Conservation (phyloP, 176 grass and related monocot genomes). For the Triticum monococcum region DNA sequence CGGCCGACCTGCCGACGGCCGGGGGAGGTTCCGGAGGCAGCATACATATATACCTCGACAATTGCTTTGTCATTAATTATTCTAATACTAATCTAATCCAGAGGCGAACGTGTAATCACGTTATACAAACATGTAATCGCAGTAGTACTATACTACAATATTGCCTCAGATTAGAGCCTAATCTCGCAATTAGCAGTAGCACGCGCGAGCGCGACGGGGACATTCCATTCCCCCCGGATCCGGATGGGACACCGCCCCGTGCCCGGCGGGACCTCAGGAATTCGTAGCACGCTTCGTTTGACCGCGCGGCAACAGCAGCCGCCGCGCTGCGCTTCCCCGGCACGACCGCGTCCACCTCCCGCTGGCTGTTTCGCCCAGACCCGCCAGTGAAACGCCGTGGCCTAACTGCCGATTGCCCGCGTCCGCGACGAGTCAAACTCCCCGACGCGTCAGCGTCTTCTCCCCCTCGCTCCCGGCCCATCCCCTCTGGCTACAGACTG, state of each 20-base stretch:
- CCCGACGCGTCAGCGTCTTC: conserved; percentile 29
- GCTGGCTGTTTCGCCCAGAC: too few relatives aligned
- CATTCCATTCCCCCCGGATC: background rate
- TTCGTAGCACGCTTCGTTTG: background rate
- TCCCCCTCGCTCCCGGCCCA: background rate
- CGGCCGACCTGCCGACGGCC: too few relatives aligned
- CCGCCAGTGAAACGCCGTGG: background rate
- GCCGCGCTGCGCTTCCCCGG: background rate
- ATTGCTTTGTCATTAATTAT: background rate
- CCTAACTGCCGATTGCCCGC: background rate
- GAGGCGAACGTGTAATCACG: background rate
- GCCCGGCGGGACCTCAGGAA: background rate
- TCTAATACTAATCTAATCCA: background rate
- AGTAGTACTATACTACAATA: too few relatives aligned
- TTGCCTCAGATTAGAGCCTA: too few relatives aligned
- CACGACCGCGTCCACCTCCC: too few relatives aligned
- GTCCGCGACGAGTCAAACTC: conserved; percentile 22
- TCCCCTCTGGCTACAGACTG: background rate
- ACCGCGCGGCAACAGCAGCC: background rate
- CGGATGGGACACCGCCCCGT: background rate
- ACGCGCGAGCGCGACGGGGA: background rate
- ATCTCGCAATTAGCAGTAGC: background rate
- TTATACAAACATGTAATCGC: too few relatives aligned
- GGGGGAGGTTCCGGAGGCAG: background rate
- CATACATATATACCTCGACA: background rate